A percentile compares a stretch with the other conserved stretches of the same genome.
Evolutionary conservation across 2,329 filamentous ascomycete genomes (phyloP).

Genomic region (Canariomyces notabilis): DNA sequence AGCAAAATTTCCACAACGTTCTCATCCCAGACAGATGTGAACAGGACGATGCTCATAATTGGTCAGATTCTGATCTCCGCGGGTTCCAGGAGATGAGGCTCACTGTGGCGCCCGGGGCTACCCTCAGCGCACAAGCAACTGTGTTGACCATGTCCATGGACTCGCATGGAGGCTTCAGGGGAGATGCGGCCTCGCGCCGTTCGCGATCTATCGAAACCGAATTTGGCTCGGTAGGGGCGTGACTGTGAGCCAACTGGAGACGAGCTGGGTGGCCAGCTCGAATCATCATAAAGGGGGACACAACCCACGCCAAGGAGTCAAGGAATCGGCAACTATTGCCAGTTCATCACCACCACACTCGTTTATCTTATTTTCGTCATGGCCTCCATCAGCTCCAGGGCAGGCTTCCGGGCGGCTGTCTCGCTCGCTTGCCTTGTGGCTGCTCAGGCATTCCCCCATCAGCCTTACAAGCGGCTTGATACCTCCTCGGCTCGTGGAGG

Average conservation of each 20-base stretch:
- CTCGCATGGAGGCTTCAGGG: too few species aligned
- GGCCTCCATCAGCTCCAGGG: conserved; percentile 7
- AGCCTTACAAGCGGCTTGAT: conserved; percentile 3
- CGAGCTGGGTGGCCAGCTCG: too few species aligned
- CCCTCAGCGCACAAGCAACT: too few species aligned
- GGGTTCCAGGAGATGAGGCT: not conserved
- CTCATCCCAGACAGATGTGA: not conserved
- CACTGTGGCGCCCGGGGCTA: not conserved
- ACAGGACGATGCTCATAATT: not conserved
- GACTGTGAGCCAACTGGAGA: too few species aligned
- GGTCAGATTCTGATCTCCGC: not conserved
- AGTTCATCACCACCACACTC: too few species aligned
- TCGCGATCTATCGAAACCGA: too few species aligned
- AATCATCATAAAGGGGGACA: too few species aligned
- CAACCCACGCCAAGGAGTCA: too few species aligned
- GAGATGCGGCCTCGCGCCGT: too few species aligned
- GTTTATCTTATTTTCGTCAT: not conserved
- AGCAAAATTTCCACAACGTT: not conserved
- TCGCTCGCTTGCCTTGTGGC: conserved; percentile 16
- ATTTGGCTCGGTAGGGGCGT: too few species aligned
- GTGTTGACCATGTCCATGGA: not conserved
- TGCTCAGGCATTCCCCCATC: conserved; percentile 12
- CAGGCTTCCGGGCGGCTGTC: conserved; percentile 9
- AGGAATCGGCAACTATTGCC: too few species aligned
- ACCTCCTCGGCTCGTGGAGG: conserved; percentile 12